Evolutionary conservation across 176 grass and related monocot genomes (phyloP).

Genomic region (Echinochloa phyllopogon): DNA sequence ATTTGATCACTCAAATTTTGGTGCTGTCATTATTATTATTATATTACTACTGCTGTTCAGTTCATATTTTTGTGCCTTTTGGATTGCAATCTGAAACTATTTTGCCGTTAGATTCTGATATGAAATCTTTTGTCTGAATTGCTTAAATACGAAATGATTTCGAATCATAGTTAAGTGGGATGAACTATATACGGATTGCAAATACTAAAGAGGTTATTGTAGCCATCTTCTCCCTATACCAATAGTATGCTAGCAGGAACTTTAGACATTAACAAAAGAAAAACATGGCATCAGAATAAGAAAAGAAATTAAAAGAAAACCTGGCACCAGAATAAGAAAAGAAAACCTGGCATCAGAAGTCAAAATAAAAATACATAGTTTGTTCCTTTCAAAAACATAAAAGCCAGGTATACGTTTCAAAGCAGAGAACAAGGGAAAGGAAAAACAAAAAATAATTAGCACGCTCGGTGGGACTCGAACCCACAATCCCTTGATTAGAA

Average conservation of each 20-base stretch:
- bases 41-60: background rate
- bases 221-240: too few relatives aligned
- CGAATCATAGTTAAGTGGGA: background rate
- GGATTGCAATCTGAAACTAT: background rate
- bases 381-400: too few relatives aligned
- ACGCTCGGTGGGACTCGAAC: constrained; percentile 78
- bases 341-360: background rate
- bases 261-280: too few relatives aligned
- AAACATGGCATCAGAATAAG: background rate
- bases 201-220: background rate
- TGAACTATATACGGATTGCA: background rate
- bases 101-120: background rate
- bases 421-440: background rate
- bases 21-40: background rate
- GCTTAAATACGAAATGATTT: background rate
- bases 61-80: background rate
- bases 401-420: background rate
- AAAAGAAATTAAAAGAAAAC: too few relatives aligned
- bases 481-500: constrained; percentile 89
- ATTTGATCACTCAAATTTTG: constrained; percentile 3
- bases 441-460: background rate
- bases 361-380: background rate
- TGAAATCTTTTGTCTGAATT: background rate
- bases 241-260: too few relatives aligned
- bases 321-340: background rate